Base-by-base conservation (phyloP, 129 eudicot genomes). In the Dittrichia graveolens region DNA sequence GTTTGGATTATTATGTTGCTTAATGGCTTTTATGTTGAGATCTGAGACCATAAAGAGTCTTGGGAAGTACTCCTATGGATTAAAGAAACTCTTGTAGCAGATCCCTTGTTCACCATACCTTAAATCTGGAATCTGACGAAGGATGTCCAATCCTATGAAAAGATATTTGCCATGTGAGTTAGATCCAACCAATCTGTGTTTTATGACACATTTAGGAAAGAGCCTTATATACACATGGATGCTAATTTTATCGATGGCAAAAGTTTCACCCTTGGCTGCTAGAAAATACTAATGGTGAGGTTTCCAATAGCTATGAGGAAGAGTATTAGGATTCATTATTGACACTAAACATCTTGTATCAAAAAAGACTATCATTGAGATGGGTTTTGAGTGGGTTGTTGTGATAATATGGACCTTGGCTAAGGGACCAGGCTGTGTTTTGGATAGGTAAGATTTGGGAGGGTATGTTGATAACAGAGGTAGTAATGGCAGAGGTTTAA, bases 191-290 rank as follows among this genome's bases (percentile, higher is more conserved):
- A n/a, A n/a, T n/a, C n/a, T n/a, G n/a, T n/a, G n/a, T n/a, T n/a
- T n/a, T n/a, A n/a, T n/a, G n/a, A n/a, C n/a, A n/a, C n/a, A n/a
- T n/a, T n/a, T n/a, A n/a, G n/a, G n/a, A n/a, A n/a, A n/a, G n/a
- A n/a, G n/a, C n/a, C n/a, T n/a, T n/a, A 15, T 54, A 16, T 54
- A 14, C 3, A 54, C 37, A 0, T 3, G 60, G 11, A 16, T 54
- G 10, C 10, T 54, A 1, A 52, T 52, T 8, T 52, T 52, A 14
- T 52, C 58, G 2, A 52, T 52, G 7, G 14, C 8, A 52, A n/a
- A 54, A 2, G 34, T 54, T 41, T 62, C 34, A 13, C 49, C 68
- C n/a, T 62, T 62, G 8, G 49, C 68, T 4, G 68, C 68, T 7
- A 39, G 0, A 13, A 62, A 62, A 7, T n/a, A 5, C 12, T 40